phyloP scores from a whole-genome alignment of 345 rosid genomes.

The Syzygium jambos region DNA sequence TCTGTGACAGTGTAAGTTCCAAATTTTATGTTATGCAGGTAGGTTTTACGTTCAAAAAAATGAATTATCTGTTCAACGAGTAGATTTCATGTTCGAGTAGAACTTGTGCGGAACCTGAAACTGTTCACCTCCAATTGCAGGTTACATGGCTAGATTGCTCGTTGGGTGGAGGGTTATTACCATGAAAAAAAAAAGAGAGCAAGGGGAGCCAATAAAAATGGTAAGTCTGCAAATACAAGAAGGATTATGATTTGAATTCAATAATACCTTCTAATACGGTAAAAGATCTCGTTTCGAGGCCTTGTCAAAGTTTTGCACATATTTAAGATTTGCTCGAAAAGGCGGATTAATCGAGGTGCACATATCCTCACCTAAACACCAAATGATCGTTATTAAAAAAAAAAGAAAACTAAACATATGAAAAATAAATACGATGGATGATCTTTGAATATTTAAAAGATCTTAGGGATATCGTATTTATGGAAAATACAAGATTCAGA shows the following conservation, averaged over 20 bases:
- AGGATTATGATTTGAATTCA: neutral
- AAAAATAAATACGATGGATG: neutral
- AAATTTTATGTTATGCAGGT: no score
- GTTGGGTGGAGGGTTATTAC: no score
- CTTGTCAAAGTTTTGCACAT: neutral
- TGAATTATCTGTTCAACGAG: rapidly evolving
- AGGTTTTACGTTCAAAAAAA: no score
- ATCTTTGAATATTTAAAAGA: neutral
- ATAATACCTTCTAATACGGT: neutral
- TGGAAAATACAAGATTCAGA: neutral
- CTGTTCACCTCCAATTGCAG: rapidly evolving
- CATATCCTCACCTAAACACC: rapidly evolving
- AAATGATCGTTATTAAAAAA: neutral
- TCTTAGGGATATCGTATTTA: neutral
- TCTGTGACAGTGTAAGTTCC: no score
- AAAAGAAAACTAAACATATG: neutral
- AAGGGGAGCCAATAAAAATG: neutral
- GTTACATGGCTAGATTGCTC: no score
- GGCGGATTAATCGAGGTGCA: rapidly evolving
- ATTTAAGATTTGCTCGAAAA: neutral
- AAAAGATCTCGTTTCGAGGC: neutral
- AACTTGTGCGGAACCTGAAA: no score
- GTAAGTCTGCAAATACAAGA: neutral
- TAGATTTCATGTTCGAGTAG: no score
- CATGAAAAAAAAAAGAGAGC: no score